phyloP scores from a whole-genome alignment of 345 rosid species.

The Toxicodendron radicans region DNA sequence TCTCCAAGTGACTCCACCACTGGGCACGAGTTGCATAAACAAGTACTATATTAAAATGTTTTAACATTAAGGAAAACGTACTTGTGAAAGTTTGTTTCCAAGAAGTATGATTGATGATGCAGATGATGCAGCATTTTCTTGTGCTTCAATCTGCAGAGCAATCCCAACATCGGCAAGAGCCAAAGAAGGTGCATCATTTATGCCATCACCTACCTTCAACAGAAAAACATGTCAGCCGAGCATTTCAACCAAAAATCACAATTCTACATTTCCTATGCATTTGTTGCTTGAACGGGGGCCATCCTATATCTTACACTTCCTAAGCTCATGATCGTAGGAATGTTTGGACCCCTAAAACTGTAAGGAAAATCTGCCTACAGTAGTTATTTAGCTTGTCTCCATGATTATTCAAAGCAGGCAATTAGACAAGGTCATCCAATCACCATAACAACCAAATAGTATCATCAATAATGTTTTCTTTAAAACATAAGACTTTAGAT shows the following conservation, averaged over 20 bases:
- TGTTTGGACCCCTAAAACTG: background rate
- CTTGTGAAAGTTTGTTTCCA: slow-evolving; percentile 85
- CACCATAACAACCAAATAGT: slow-evolving; percentile 2
- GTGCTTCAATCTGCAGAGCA: slow-evolving; percentile 83
- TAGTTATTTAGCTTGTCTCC: background rate
- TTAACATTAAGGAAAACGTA: slow-evolving; percentile 25
- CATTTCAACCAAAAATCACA: slow-evolving; percentile 4
- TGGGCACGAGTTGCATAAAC: background rate
- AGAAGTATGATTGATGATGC: slow-evolving; percentile 92
- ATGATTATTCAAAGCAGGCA: background rate
- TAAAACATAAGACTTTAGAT: background rate
- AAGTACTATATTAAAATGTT: background rate
- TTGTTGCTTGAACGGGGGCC: slow-evolving; percentile 1
- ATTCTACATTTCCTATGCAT: background rate
- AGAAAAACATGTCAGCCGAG: slow-evolving; percentile 15
- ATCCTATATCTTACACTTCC: background rate
- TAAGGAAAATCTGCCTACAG: background rate
- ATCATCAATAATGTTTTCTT: background rate
- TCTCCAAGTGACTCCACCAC: no score
- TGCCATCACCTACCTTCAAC: slow-evolving; percentile 90
- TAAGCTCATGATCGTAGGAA: background rate
- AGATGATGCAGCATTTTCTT: slow-evolving; percentile 88
- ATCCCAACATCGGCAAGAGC: slow-evolving; percentile 92
- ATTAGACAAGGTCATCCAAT: background rate
- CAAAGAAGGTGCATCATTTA: slow-evolving; percentile 95